phyloP scores from a whole-genome alignment of 2,329 filamentous ascomycete species.

The Fusarium begoniae region DNA sequence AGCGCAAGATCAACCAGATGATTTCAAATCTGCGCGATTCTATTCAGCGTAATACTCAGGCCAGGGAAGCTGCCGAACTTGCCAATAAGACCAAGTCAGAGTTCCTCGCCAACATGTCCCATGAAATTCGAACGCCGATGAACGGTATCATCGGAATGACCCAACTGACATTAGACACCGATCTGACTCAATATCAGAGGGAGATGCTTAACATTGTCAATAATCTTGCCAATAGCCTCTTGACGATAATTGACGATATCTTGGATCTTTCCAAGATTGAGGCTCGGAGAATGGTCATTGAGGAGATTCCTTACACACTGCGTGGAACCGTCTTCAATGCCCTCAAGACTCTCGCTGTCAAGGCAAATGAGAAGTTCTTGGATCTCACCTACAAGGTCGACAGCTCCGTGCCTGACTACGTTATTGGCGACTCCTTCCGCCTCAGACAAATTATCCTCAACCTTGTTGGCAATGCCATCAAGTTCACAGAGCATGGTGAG shows the following conservation, averaged over 20 bases:
- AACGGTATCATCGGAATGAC: slow-evolving; percentile 99
- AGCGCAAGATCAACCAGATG: slow-evolving; percentile 99
- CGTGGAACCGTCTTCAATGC: slow-evolving; percentile 97
- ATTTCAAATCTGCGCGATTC: slow-evolving; percentile 94
- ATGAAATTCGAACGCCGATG: slow-evolving; percentile 97
- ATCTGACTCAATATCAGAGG: slow-evolving; percentile 92
- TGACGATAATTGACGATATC: slow-evolving; percentile 95
- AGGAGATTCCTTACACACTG: slow-evolving; percentile 95
- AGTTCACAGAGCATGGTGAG: slow-evolving; percentile 96
- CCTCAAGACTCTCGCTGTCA: slow-evolving; percentile 94
- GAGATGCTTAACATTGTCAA: slow-evolving; percentile 99
- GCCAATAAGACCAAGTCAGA: slow-evolving; percentile 99
- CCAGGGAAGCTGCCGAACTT: slow-evolving; percentile 93
- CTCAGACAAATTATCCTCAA: slow-evolving; percentile 97
- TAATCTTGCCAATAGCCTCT: slow-evolving; percentile 91
- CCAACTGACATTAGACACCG: slow-evolving; percentile 92
- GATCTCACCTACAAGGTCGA: slow-evolving; percentile 95
- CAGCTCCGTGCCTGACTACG: slow-evolving; percentile 91
- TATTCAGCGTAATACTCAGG: slow-evolving; percentile 95
- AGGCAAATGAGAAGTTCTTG: slow-evolving; percentile 94
- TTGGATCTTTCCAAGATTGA: slow-evolving; percentile 84
- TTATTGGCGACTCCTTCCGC: slow-evolving; percentile 96
- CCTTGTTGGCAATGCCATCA: slow-evolving; percentile 97
- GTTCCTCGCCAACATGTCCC: slow-evolving; percentile 98
- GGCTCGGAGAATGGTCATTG: slow-evolving; percentile 97